Percentiles rank a stretch among this genome's conserved stretches.
phyloP scores from a whole-genome alignment of 768 basidiomycete species.

The Strobilomyces confusus region DNA sequence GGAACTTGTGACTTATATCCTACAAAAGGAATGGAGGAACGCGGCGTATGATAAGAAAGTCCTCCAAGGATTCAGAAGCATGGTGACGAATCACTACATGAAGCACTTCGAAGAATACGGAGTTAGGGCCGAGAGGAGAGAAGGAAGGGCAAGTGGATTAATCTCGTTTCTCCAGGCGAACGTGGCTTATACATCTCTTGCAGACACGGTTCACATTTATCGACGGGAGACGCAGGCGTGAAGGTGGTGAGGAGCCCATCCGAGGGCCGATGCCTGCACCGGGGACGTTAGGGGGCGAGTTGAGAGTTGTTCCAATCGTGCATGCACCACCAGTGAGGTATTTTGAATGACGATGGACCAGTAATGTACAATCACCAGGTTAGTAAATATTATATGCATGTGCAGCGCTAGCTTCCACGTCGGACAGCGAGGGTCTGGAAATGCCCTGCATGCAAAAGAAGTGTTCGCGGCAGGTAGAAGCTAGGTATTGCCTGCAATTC shows the following conservation, averaged over 20 bases:
- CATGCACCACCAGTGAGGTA: constrained; percentile 10
- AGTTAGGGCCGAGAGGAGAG: constrained; percentile 10
- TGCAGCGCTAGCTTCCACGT: no score
- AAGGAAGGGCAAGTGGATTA: constrained; percentile 17
- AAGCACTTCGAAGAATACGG: constrained; percentile 22
- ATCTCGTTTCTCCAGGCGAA: background rate
- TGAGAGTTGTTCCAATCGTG: constrained; percentile 23
- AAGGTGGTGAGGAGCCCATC: background rate
- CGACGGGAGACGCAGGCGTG: constrained; percentile 3
- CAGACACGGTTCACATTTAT: constrained; percentile 15
- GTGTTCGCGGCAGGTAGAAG: no score
- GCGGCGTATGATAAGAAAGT: constrained; percentile 29
- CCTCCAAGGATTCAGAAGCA: constrained; percentile 20
- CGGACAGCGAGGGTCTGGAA: no score
- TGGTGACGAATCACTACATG: constrained; percentile 27
- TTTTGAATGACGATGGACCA: background rate
- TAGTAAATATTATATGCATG: no score
- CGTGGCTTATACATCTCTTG: background rate
- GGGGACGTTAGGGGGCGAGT: constrained; percentile 24
- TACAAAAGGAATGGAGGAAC: constrained; percentile 34
- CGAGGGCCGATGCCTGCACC: constrained; percentile 23
- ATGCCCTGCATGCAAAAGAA: no score
- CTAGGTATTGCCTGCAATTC: background rate
- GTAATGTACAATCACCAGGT: background rate
- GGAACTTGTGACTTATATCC: constrained; percentile 22